These are phyloP conservation scores for Aspergillus sclerotioniger DNA, from an alignment of 495 filamentous ascomycete species.

Conservation along the genomic window DNA sequence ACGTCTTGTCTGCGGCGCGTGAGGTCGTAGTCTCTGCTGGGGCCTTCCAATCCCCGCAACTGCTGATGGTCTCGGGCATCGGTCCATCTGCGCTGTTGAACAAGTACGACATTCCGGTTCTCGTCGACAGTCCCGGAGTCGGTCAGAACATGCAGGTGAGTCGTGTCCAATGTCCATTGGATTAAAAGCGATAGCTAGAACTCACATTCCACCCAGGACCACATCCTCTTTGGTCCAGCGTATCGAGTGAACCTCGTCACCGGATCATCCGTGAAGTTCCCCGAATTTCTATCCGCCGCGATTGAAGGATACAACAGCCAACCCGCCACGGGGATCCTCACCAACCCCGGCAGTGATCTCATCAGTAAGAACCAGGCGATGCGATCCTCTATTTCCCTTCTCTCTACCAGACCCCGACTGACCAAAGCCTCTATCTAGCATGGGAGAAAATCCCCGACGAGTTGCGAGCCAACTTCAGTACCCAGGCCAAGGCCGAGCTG, in stretches of 20 bases:
- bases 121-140: constrained; percentile 45
- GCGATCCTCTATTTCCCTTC: no score
- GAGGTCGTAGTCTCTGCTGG: background rate
- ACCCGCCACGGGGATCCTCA: no score
- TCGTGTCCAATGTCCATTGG: no score
- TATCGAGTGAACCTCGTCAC: constrained; percentile 25
- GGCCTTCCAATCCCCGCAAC: background rate
- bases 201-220: no score
- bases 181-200: no score
- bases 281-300: no score
- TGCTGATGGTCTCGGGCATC: background rate
- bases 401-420: no score
- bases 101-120: constrained; percentile 11
- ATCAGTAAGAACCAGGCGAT: no score
- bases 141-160: constrained; percentile 50
- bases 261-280: no score
- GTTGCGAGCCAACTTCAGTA: constrained; percentile 22
- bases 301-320: no score
- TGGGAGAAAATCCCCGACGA: constrained; percentile 49
- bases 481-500: constrained; percentile 23
- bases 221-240: constrained; percentile 25
- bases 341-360: no score
- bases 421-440: no score
- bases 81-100: background rate
- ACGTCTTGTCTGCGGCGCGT: background rate